Conservation (phyloP, 306 rosid genomes). For the Vigna radiata region DNA sequence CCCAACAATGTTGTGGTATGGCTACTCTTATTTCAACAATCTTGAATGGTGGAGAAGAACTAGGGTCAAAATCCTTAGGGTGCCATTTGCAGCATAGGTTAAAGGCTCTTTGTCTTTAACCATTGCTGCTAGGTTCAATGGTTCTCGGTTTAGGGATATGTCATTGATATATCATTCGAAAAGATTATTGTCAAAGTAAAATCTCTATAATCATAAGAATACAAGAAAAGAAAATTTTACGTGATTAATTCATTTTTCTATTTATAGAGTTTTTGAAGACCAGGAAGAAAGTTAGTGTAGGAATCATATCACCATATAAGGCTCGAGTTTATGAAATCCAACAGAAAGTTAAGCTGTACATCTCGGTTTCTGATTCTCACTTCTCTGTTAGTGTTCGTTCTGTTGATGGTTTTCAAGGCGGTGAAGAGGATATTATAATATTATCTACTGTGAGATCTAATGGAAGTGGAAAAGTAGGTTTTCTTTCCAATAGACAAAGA, state of each 20-base stretch:
- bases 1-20: too few species aligned
- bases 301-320: conserved; percentile 71
- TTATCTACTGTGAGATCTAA: conserved; percentile 57
- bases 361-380: not conserved
- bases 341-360: conserved; percentile 46
- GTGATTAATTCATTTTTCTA: not conserved
- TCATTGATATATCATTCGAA: too few species aligned
- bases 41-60: too few species aligned
- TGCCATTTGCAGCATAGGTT: too few species aligned
- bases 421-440: conserved; percentile 68
- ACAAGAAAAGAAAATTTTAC: too few species aligned
- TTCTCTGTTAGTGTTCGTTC: conserved; percentile 63
- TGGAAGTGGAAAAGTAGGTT: conserved; percentile 55
- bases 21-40: too few species aligned
- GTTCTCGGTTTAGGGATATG: too few species aligned
- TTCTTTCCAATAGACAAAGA: conserved; percentile 59
- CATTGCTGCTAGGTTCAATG: too few species aligned
- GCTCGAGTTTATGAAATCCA: conserved; percentile 63
- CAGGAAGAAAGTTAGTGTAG: conserved; percentile 62
- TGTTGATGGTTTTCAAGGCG: conserved; percentile 77
- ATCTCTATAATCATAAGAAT: too few species aligned
- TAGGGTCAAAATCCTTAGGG: too few species aligned
- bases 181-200: too few species aligned
- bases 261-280: conserved; percentile 43
- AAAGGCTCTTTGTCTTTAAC: too few species aligned